Base-by-base conservation (phyloP, 2,329 filamentous ascomycete genomes). In the Tolypocladium inflatum region DNA sequence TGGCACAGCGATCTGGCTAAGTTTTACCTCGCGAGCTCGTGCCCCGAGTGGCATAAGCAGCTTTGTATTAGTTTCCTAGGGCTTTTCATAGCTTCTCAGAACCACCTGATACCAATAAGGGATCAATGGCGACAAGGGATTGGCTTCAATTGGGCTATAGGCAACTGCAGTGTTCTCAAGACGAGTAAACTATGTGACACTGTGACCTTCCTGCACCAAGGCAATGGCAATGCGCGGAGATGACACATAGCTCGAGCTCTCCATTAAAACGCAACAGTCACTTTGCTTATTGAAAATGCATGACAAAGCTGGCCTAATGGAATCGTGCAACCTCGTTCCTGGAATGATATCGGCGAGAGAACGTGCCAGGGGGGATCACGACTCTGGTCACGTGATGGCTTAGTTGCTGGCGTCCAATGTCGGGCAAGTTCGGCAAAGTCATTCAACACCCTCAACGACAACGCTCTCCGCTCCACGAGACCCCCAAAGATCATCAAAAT, bases 401-500 rank as follows among this genome's bases (percentile, higher is more conserved):
- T 21, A 1, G 10, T 10, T n/a, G 5, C 55, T 63, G 66, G 62
- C 63, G 62, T 58, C 64, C 70, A 69, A 68, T 67, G 60, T 62
- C 63, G 59, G 69, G 63, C 65, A 69, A 64, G 68, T 75, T 76
- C 73, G 74, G 77, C 72, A 75, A 74, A 76, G 73, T 74, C 70
- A 71, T 70, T 71, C 74, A 74, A 72, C 73, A 73, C 73, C 67
- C 70, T 71, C 65, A 66, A 77, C 73, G 71, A 77, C 79, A 75
- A 75, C 74, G 67, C 73, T 78, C 76, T 76, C 73, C 74, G 77
- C 76, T 78, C 74, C 70, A 71, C 68, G 68, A 74, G 69, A 74
- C 71, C 70, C 68, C 71, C 72, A 74, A 70, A 74, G 70, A 79
- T 70, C 72, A 70, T 76, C 79, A 86, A 78, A 80, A 87, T 87